A percentile compares a stretch with the other conserved stretches of the same genome.
Conservation (phyloP, 2,329 filamentous ascomycete species). For the Colletotrichum sp. region DNA sequence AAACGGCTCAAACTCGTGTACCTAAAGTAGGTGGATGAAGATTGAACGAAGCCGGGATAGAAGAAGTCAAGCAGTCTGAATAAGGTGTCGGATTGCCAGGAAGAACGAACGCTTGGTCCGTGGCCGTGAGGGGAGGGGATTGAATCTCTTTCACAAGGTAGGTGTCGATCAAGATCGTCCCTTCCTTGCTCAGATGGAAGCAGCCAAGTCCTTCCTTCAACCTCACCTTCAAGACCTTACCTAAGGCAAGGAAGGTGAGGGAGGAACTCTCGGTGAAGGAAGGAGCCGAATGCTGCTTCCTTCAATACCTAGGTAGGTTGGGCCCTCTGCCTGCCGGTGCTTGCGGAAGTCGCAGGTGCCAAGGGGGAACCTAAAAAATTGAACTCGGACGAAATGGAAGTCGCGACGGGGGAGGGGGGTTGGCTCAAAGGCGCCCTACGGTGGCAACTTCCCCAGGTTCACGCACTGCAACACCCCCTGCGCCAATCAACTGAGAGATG, state of each 20-base stretch:
- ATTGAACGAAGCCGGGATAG: background rate
- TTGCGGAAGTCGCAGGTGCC: background rate
- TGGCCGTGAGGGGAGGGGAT: background rate
- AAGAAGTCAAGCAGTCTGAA: background rate
- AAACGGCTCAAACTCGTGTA: background rate
- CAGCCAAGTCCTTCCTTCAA: background rate
- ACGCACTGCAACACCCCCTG: background rate
- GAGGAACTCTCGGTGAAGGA: background rate
- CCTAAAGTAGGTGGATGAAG: background rate
- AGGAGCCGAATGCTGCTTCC: background rate
- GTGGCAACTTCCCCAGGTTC: background rate
- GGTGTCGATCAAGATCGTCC: background rate
- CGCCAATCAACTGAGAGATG: background rate
- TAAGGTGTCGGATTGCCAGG: background rate
- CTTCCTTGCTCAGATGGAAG: background rate
- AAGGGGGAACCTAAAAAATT: background rate
- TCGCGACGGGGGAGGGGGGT: background rate
- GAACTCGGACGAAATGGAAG: background rate
- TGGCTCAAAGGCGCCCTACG: background rate
- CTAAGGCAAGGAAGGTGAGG: background rate
- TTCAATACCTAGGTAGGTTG: background rate
- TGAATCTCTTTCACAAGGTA: background rate
- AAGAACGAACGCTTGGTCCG: background rate
- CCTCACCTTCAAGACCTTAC: background rate
- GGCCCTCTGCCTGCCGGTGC: background rate